phyloP scores from a whole-genome alignment of 768 basidiomycete genomes.

The Calocybe cyanea region DNA sequence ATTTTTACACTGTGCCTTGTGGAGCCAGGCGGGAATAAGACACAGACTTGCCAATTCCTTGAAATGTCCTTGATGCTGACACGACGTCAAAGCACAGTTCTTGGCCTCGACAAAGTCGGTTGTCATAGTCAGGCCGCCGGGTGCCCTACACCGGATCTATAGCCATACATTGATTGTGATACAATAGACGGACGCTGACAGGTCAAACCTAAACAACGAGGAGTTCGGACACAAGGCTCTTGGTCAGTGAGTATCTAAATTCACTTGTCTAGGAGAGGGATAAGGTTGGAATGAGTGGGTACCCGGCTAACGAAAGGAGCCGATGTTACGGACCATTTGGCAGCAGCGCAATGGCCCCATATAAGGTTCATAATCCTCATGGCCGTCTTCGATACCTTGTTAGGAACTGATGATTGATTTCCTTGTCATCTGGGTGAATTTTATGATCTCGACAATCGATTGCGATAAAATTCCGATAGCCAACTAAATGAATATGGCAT shows the following conservation, averaged over 20 bases:
- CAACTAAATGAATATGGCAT: not conserved
- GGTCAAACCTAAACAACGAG: not conserved
- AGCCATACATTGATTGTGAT: too few species aligned
- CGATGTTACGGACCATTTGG: conserved; percentile 1
- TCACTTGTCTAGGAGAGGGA: too few species aligned
- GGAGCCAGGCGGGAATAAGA: conserved; percentile 2
- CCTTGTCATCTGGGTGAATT: not conserved
- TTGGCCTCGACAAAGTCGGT: not conserved
- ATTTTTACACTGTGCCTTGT: conserved; percentile 1
- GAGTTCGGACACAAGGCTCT: not conserved
- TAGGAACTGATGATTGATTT: conserved; percentile 10
- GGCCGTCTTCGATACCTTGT: conserved; percentile 2
- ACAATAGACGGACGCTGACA: too few species aligned
- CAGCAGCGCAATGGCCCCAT: not conserved
- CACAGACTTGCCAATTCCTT: not conserved
- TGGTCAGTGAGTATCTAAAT: not conserved
- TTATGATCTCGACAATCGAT: conserved; percentile 12
- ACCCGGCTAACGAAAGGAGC: not conserved
- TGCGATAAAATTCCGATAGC: not conserved
- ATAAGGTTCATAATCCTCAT: not conserved
- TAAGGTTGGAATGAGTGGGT: not conserved
- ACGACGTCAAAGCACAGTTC: conserved; percentile 5
- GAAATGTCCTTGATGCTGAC: conserved; percentile 1
- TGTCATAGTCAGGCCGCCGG: not conserved
- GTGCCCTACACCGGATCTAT: not conserved